Evolutionary conservation across 2,329 filamentous ascomycete genomes (phyloP), one percentile per base, ranked within the genome.

Genomic region (Aureobasidium subglaciale): DNA sequence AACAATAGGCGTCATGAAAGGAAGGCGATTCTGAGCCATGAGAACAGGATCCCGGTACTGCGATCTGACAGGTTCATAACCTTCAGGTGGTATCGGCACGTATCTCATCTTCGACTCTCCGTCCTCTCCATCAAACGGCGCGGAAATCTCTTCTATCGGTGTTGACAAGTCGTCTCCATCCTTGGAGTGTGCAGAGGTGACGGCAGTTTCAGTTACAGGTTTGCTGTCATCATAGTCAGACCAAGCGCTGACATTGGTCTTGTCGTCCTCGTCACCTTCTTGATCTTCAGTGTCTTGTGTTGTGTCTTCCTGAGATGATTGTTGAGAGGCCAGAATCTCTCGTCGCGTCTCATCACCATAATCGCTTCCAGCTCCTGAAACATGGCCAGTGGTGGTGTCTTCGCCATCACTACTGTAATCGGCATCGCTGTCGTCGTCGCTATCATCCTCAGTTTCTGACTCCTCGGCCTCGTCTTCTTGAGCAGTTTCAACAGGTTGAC

Each of bases 1-100:
- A 1, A 93, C 92, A 62, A 99, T 99, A 1, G 93, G 93, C 0
- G 93, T 99, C 93, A 99, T 97, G 69, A 97, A 99, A 3, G 92
- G 93, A 9, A 97, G 77, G 55, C 91, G 86, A 71, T 91, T 96
- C 65, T 96, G 95, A 58, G 90, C 90, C 70, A 86, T 79, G 68
- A 90, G 81, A 32, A 75, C 80, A 66, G 89, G 83, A 70, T 96
- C 88, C 66, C 90, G 85, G 77, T 87, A 96, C 57, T 88, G 87
- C 45, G 85, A 81, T 56, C 81, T 86, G 15, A 60, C 59, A 16
- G 89, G 86, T 62, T 91, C 84, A 68, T 90, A 95, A 69, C 95
- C 89, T 66, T 95, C 89, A 0, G 90, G 90, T 1, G 87, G 87
- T 32, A 92, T 78, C 1, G 89, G 88, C 16, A 93, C 79, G 65